Base-by-base conservation (phyloP, 177 flowering plant genomes). In the Vitis hybrid region DNA sequence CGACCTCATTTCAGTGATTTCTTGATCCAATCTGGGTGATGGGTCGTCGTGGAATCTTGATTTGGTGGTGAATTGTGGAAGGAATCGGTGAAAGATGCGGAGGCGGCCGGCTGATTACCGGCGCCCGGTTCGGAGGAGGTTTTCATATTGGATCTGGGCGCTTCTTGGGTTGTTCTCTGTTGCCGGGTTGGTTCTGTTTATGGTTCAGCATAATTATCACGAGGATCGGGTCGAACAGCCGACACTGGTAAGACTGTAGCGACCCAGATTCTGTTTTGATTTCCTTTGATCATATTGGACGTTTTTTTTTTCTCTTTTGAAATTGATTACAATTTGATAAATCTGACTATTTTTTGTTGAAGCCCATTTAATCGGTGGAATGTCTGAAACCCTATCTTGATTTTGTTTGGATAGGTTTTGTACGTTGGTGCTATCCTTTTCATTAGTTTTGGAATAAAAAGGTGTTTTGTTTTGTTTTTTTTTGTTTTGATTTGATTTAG, bases 51-150 rank as follows among this genome's bases (percentile, higher is more conserved):
- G 66, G 18, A 61, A 63, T 76, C 63, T 68, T 65, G 78, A 71
- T 75, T 84, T 61, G 71, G 77, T 59, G 67, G 58, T 77, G 73
- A 78, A 69, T 77, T 51, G 83, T 76, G 80, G 82, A 80, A 73
- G 68, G 67, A 26, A 65, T 72, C 67, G 59, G 63, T 31, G 67
- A 68, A 81, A 72, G 82, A 90, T 88, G 91, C 72, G 93, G 78
- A 82, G 91, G 75, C 82, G 92, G 85, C 82, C 88, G 66, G 81
- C 90, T 78, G 92, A 90, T n/a, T 81, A 60, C 70, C 89, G 95
- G 87, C 92, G 92, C 83, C 91, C 85, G 71, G 86, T 81, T 60
- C 77, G 91, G 31, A 73, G 93, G 86, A 82, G 84, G 81, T 70
- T 86, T 45, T 75, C 88, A 56, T 64, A 49, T 69, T 88, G 92